A percentile compares a stretch with the other conserved stretches of the same genome.
phyloP scores from a whole-genome alignment of 805 yeast species.

The Wickerhamomyces tratensis region DNA sequence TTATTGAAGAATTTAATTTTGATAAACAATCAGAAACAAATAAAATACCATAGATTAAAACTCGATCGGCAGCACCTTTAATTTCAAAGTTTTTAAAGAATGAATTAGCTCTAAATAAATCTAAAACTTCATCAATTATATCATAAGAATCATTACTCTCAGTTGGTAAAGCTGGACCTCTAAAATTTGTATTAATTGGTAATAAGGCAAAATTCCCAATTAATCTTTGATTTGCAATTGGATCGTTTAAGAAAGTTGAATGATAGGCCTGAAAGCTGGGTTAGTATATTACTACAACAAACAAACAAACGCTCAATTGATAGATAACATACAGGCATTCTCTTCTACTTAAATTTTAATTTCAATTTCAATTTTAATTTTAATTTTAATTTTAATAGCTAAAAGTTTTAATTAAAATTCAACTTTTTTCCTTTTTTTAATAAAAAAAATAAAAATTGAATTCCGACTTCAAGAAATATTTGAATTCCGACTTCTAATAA shows the following conservation, averaged over 20 bases:
- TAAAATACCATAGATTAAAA: conserved; percentile 87
- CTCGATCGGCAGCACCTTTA: conserved; percentile 89
- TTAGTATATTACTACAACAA: too few relatives aligned
- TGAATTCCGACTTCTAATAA: too few relatives aligned
- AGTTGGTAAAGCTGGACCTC: conserved; percentile 88
- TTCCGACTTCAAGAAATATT: too few relatives aligned
- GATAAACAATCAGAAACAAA: conserved; percentile 80
- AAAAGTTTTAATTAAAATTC: too few relatives aligned
- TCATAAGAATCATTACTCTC: conserved; percentile 58
- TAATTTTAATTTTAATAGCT: too few relatives aligned
- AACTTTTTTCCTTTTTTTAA: too few relatives aligned
- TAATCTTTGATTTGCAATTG: conserved; percentile 43
- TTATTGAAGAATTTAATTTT: conserved; percentile 39
- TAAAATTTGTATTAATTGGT: conserved; percentile 73
- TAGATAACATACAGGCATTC: too few relatives aligned
- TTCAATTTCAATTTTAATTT: too few relatives aligned
- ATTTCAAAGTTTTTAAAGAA: conserved; percentile 96
- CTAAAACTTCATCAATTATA: conserved; percentile 83
- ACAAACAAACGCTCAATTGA: too few relatives aligned
- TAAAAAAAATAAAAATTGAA: too few relatives aligned
- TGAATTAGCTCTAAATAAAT: conserved; percentile 90
- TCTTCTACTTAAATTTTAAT: too few relatives aligned
- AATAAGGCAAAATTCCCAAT: conserved; percentile 78
- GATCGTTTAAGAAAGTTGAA: conserved; percentile 66
- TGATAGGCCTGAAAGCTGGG: conserved; percentile 47